These are phyloP conservation scores for Megacollybia platyphylla DNA, from an alignment of 1,284 basidiomycete genomes.

Conservation along the genomic window DNA sequence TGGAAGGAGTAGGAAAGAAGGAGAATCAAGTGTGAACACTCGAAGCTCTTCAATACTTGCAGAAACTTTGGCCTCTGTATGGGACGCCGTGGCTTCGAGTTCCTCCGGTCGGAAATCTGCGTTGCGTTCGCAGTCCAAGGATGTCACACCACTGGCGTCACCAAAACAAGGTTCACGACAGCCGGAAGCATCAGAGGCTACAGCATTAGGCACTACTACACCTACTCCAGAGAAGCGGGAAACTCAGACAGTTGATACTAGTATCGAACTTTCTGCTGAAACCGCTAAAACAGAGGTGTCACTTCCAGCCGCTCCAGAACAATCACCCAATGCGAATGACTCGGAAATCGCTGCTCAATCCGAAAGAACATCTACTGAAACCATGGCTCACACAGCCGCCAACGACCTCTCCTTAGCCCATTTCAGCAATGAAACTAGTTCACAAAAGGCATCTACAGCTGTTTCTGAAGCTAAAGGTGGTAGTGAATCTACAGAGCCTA, in stretches of 20 bases:
- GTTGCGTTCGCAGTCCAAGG: background rate
- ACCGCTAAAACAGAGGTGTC: background rate
- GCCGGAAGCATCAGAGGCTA: background rate
- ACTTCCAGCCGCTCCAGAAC: background rate
- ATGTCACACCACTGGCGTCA: background rate
- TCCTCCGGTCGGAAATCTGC: background rate
- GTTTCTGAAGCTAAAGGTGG: too few relatives aligned
- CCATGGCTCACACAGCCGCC: too few relatives aligned
- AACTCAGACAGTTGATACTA: background rate
- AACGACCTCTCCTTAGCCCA: too few relatives aligned
- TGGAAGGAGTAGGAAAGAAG: background rate
- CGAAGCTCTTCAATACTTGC: background rate
- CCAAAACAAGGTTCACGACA: background rate
- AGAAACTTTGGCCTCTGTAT: constrained; percentile 5
- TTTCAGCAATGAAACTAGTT: too few relatives aligned
- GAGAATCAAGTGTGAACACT: constrained; percentile 1
- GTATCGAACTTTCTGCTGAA: background rate
- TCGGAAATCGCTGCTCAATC: background rate
- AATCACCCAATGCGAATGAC: background rate
- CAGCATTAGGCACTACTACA: background rate
- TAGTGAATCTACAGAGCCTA: too few relatives aligned
- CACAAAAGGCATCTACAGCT: too few relatives aligned
- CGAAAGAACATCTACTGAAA: too few relatives aligned
- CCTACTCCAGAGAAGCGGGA: background rate
- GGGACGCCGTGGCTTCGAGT: constrained; percentile 2